phyloP scores from a whole-genome alignment of 2,329 filamentous ascomycete genomes.

The Calonectria pseudoturangicola region DNA sequence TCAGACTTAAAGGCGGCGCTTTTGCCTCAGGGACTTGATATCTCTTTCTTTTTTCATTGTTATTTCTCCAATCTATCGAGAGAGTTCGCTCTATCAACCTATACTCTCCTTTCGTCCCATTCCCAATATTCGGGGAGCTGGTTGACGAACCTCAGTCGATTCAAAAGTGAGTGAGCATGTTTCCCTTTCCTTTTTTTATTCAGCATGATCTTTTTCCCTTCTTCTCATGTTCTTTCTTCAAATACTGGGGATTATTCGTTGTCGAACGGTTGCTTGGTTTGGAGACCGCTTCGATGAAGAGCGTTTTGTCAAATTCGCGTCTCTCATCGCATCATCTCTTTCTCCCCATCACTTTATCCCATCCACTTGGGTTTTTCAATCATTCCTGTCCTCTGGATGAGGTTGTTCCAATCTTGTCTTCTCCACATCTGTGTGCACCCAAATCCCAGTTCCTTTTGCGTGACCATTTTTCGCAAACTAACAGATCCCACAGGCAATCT shows the following conservation, averaged over 20 bases:
- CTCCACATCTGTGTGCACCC: too few relatives aligned
- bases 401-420: neutral
- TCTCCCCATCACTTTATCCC: neutral
- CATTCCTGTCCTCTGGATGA: too few relatives aligned
- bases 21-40: neutral
- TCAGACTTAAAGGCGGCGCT: neutral
- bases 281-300: neutral
- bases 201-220: neutral
- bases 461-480: neutral
- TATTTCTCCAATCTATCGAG: neutral
- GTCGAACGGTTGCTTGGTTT: neutral
- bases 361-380: neutral
- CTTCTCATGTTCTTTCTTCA: too few relatives aligned
- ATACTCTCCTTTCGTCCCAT: neutral
- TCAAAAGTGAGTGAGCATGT: neutral
- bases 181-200: neutral
- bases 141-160: neutral
- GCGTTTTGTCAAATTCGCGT: neutral
- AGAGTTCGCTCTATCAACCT: neutral
- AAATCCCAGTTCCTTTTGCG: neutral
- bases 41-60: neutral
- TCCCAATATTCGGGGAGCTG: neutral
- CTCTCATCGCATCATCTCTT: neutral
- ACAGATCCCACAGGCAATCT: neutral
- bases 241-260: neutral